These are phyloP conservation scores for Solanum aculeatissimum DNA, from an alignment of 305 asterid genomes.

Conservation along the genomic window DNA sequence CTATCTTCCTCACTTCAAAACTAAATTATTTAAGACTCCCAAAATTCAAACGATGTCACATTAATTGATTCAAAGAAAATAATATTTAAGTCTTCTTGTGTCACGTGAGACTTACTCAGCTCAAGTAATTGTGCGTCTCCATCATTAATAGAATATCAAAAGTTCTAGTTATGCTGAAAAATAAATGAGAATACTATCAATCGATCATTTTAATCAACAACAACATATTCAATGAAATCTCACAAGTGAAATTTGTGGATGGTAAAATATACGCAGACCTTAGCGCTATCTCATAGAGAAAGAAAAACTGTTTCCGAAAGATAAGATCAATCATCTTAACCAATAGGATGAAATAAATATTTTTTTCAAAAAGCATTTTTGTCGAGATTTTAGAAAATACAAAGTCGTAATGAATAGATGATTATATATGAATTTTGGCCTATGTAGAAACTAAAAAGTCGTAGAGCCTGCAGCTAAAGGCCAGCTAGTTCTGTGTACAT, in stretches of 20 bases:
- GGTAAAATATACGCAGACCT: too few species aligned
- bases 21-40: too few species aligned
- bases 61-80: too few species aligned
- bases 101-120: background rate
- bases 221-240: too few species aligned
- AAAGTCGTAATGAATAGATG: background rate
- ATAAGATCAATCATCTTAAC: too few species aligned
- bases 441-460: background rate
- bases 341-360: too few species aligned
- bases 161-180: background rate
- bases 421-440: background rate
- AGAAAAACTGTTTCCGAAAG: too few species aligned
- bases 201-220: too few species aligned
- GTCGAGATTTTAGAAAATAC: background rate
- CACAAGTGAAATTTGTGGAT: too few species aligned
- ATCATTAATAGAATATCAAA: background rate
- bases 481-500: background rate
- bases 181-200: background rate
- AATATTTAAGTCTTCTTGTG: background rate
- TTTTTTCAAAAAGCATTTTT: background rate
- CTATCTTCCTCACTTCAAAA: background rate
- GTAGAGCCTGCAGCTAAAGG: background rate
- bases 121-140: background rate
- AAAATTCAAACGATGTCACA: too few species aligned
- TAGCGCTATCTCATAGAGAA: too few species aligned